Conservation (phyloP, 2,329 filamentous ascomycete species). For the Penicillium carneum region DNA sequence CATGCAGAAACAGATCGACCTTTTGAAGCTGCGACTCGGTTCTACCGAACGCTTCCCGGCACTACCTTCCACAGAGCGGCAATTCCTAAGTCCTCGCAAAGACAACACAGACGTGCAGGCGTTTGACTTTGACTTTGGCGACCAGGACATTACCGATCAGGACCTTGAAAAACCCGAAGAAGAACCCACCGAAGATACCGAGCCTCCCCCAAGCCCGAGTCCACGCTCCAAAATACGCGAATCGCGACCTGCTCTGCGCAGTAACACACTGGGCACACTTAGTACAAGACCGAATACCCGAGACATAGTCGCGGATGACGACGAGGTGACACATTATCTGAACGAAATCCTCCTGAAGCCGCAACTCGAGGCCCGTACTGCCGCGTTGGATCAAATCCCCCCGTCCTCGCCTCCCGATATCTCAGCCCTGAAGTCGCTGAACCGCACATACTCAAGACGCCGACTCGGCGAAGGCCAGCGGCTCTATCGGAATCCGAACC, state of each 20-base stretch:
- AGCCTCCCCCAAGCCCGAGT: conserved; percentile 46
- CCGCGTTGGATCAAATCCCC: conserved; percentile 27
- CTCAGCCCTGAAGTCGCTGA: conserved; percentile 34
- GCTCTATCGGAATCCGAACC: conserved; percentile 37
- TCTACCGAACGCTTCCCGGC: conserved; percentile 40
- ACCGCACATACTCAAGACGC: conserved; percentile 33
- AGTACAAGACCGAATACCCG: conserved; percentile 37
- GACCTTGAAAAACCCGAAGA: conserved; percentile 32
- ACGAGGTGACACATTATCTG: conserved; percentile 38
- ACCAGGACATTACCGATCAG: conserved; percentile 34
- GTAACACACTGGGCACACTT: conserved; percentile 29
- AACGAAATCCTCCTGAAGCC: conserved; percentile 34
- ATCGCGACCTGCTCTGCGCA: conserved; percentile 26
- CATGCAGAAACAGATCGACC: conserved; percentile 51
- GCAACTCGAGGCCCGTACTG: conserved; percentile 22
- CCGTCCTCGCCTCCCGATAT: conserved; percentile 47
- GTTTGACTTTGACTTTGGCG: conserved; percentile 22
- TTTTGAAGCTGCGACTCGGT: conserved; percentile 44
- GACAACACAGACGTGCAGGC: conserved; percentile 41
- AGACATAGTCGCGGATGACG: conserved; percentile 38
- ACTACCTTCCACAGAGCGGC: conserved; percentile 29
- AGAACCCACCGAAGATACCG: conserved; percentile 43
- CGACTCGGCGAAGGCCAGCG: conserved; percentile 35
- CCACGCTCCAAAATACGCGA: conserved; percentile 45
- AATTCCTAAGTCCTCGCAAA: conserved; percentile 41